Evolutionary conservation across 108 stramenopile genomes (phyloP).

Genomic region (Cyclotella atomus): DNA sequence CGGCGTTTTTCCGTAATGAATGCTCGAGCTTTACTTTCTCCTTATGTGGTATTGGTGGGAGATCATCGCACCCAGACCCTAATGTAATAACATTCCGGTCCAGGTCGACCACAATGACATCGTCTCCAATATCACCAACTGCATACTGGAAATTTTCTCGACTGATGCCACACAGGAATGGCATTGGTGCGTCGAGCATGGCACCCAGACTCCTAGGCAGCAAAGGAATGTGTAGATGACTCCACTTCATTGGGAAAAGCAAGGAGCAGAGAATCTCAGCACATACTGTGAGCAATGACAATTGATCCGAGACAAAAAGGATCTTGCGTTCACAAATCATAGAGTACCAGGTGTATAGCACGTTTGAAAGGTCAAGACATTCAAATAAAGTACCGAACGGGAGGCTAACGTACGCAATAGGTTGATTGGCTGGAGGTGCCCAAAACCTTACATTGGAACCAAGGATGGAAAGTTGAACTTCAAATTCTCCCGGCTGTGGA

Average conservation of each 20-base stretch:
- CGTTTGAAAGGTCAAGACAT: constrained; percentile 84
- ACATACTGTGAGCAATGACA: constrained; percentile 87
- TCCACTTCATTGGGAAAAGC: constrained; percentile 96
- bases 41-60: constrained; percentile 76
- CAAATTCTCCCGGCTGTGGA: constrained; percentile 93
- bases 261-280: constrained; percentile 92
- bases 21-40: constrained; percentile 71
- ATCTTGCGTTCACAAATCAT: constrained; percentile 91
- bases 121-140: constrained; percentile 69
- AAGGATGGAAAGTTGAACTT: constrained; percentile 81
- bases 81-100: constrained; percentile 78
- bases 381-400: constrained; percentile 89
- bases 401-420: constrained; percentile 93
- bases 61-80: constrained; percentile 51
- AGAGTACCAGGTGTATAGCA: constrained; percentile 79
- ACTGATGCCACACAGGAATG: constrained; percentile 87
- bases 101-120: constrained; percentile 90
- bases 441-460: constrained; percentile 83
- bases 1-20: constrained; percentile 65
- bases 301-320: constrained; percentile 84
- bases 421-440: constrained; percentile 94
- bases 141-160: constrained; percentile 77
- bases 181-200: constrained; percentile 92
- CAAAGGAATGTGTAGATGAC: constrained; percentile 87
- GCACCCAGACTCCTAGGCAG: constrained; percentile 79